Conservation (phyloP, 2,329 filamentous ascomycete genomes). For the Dactylonectria estremocensis region DNA sequence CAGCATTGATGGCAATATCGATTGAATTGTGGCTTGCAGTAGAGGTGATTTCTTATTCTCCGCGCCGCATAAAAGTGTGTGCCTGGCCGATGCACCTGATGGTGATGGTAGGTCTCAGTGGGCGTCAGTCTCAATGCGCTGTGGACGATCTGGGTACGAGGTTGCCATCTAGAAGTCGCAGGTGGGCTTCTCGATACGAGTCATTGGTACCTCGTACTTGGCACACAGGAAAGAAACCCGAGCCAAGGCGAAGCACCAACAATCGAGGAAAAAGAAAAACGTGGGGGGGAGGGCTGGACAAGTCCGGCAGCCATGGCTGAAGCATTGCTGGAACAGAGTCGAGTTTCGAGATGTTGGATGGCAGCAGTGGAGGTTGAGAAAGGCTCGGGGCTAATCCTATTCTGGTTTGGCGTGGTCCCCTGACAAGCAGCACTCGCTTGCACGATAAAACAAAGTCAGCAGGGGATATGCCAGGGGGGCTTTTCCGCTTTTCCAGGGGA, state of each 20-base stretch:
- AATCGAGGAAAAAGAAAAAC: conserved; percentile 10
- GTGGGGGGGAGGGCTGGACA: conserved; percentile 1
- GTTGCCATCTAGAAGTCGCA: background rate
- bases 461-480: conserved; percentile 26
- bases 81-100: background rate
- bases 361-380: conserved; percentile 42
- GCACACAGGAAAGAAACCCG: background rate
- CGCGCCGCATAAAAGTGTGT: conserved; percentile 9
- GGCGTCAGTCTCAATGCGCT: conserved; percentile 8
- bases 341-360: conserved; percentile 58
- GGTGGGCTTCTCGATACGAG: background rate
- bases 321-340: conserved; percentile 63
- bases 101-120: conserved; percentile 7
- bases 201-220: background rate
- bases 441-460: conserved; percentile 40
- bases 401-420: conserved; percentile 28
- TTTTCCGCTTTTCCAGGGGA: background rate
- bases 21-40: conserved; percentile 8
- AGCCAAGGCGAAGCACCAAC: background rate
- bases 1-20: background rate
- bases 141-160: background rate
- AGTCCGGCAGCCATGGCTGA: conserved; percentile 52
- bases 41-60: conserved; percentile 4
- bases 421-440: conserved; percentile 32
- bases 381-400: conserved; percentile 25